Evolutionary conservation across 192 early-diverging fungal species (phyloP).

Genomic region (Coemansia sp.): DNA sequence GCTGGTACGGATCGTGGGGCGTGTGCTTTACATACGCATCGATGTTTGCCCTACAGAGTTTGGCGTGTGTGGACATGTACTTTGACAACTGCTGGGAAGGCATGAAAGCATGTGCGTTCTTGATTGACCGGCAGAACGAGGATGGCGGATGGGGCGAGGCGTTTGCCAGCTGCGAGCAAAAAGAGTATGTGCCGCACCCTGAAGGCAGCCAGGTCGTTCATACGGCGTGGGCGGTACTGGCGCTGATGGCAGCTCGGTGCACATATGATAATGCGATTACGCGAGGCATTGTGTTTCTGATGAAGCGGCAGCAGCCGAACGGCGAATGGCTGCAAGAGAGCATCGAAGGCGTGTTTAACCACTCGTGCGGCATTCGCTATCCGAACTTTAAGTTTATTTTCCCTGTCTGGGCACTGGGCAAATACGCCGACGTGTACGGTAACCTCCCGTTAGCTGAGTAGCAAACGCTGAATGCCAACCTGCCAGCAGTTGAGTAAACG

Average conservation of each 20-base stretch:
- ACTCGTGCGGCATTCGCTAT: constrained; percentile 81
- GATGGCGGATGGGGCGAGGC: constrained; percentile 99
- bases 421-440: constrained; percentile 75
- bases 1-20: constrained; percentile 96
- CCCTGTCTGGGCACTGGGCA: constrained; percentile 87
- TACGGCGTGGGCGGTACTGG: constrained; percentile 85
- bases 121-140: constrained; percentile 79
- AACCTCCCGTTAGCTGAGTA: constrained; percentile 49
- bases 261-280: constrained; percentile 66
- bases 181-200: constrained; percentile 45
- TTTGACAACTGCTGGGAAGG: constrained; percentile 78
- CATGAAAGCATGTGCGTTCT: constrained; percentile 83
- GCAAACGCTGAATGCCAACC: no score
- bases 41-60: constrained; percentile 86
- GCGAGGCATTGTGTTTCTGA: constrained; percentile 68
- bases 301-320: constrained; percentile 81
- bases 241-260: constrained; percentile 88
- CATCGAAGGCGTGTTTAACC: constrained; percentile 98
- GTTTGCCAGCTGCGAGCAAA: constrained; percentile 67
- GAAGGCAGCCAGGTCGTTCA: constrained; percentile 86
- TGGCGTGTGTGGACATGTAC: constrained; percentile 77
- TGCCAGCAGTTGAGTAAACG: neutral
- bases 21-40: constrained; percentile 97
- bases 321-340: constrained; percentile 97
- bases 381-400: constrained; percentile 95